Evolutionary conservation across 495 filamentous ascomycete species (phyloP).

Genomic region (Aspergillus baeticus): DNA sequence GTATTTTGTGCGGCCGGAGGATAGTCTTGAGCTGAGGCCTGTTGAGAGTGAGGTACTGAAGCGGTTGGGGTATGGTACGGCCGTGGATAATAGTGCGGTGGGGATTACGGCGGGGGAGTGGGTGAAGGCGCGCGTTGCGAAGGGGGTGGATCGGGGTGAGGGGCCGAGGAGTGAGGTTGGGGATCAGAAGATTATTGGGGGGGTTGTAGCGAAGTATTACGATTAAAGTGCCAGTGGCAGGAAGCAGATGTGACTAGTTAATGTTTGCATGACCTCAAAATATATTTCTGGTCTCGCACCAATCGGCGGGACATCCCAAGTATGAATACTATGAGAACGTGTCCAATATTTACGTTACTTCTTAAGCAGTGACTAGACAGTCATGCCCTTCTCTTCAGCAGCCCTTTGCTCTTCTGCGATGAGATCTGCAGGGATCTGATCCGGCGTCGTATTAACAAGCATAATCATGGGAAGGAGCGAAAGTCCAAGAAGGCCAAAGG

Average conservation of each 20-base stretch:
- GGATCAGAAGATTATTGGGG: constrained; percentile 3
- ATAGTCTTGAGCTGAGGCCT: constrained; percentile 19
- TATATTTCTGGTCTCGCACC: too few relatives aligned
- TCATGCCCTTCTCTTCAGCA: not conserved
- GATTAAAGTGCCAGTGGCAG: too few relatives aligned
- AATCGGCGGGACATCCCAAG: too few relatives aligned
- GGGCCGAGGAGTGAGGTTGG: constrained; percentile 1
- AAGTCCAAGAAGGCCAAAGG: constrained; percentile 24
- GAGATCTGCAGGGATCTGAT: constrained; percentile 30
- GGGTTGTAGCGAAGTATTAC: constrained; percentile 4
- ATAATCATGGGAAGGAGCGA: constrained; percentile 26
- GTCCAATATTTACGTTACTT: too few relatives aligned
- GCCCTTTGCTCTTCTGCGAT: constrained; percentile 28
- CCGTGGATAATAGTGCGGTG: constrained; percentile 10
- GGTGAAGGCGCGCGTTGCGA: constrained; percentile 20
- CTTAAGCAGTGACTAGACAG: not conserved
- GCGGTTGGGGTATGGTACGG: constrained; percentile 15
- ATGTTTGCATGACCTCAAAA: too few relatives aligned
- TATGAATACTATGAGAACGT: too few relatives aligned
- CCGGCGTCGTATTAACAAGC: constrained; percentile 30
- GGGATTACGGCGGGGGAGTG: constrained; percentile 30
- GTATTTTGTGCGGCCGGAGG: constrained; percentile 8
- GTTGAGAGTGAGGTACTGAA: constrained; percentile 20
- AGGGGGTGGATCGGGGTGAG: not conserved
- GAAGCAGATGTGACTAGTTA: too few relatives aligned